These are phyloP conservation scores for Cladophialophora yegresii DNA, from an alignment of 2,329 filamentous ascomycete genomes.

Conservation along the genomic window DNA sequence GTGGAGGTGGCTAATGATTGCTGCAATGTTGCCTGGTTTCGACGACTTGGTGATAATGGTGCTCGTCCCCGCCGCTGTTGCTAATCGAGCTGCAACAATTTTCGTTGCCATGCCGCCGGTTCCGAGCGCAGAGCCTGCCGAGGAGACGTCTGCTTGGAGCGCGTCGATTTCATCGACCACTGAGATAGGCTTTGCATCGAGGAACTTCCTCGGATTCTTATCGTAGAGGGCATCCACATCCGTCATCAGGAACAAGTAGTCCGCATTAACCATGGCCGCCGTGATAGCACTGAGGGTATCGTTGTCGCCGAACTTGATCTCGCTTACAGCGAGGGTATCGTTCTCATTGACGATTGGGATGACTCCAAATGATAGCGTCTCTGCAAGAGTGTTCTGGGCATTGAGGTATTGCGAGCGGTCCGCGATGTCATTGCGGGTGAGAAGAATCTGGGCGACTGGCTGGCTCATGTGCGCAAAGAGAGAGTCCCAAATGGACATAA, in stretches of 20 bases:
- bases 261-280: conserved; percentile 93
- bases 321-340: conserved; percentile 91
- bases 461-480: conserved; percentile 85
- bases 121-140: conserved; percentile 81
- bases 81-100: conserved; percentile 87
- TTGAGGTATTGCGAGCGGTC: conserved; percentile 94
- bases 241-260: conserved; percentile 97
- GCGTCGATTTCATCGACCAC: conserved; percentile 85
- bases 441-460: conserved; percentile 88
- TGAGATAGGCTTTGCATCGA: conserved; percentile 85
- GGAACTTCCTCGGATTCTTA: conserved; percentile 83
- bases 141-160: conserved; percentile 85
- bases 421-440: conserved; percentile 94
- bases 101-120: conserved; percentile 98
- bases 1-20: conserved; percentile 82
- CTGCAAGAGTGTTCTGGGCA: conserved; percentile 90
- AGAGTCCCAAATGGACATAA: conserved; percentile 95
- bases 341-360: conserved; percentile 99
- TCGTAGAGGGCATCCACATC: conserved; percentile 98
- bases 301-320: conserved; percentile 99
- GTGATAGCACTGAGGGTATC: conserved; percentile 96
- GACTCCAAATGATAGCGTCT: conserved; percentile 89
- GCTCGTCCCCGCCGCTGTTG: conserved; percentile 90
- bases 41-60: conserved; percentile 93
- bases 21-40: conserved; percentile 86